These are phyloP conservation scores for Venturia aucupariae DNA, from an alignment of 2,329 filamentous ascomycete genomes.

Conservation along the genomic window DNA sequence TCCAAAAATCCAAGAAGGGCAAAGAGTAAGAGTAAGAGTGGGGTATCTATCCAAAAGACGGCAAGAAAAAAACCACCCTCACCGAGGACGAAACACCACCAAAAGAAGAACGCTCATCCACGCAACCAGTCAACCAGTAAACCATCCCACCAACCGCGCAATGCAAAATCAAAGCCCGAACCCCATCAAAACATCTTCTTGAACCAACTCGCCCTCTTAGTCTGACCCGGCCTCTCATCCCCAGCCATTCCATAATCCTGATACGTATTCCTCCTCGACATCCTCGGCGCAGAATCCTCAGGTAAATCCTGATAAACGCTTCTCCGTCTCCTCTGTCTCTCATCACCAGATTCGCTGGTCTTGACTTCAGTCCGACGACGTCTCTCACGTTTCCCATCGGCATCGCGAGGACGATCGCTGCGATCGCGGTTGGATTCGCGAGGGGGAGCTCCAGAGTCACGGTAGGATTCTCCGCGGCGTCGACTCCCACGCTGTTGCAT, in stretches of 20 bases:
- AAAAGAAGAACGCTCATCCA: background rate
- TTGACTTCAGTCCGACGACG: background rate
- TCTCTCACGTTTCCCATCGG: conserved; percentile 21
- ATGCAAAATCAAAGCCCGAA: background rate
- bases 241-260: conserved; percentile 28
- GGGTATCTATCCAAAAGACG: conserved; percentile 7
- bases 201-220: conserved; percentile 37
- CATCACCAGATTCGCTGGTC: background rate
- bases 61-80: background rate
- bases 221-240: conserved; percentile 20
- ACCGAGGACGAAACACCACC: background rate
- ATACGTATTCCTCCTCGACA: conserved; percentile 15
- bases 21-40: background rate
- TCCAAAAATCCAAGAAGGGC: background rate
- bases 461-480: conserved; percentile 1
- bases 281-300: conserved; percentile 20
- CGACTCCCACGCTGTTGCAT: conserved; percentile 22
- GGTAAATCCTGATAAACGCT: conserved; percentile 14
- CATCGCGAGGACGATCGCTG: conserved; percentile 21
- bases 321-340: conserved; percentile 7
- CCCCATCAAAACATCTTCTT: conserved; percentile 32
- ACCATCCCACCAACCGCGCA: no score
- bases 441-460: conserved; percentile 4
- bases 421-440: conserved; percentile 18
- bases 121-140: background rate